Evolutionary conservation across 176 grass and related monocot species (phyloP).

Genomic region (Rhipidocladum racemiflorum): DNA sequence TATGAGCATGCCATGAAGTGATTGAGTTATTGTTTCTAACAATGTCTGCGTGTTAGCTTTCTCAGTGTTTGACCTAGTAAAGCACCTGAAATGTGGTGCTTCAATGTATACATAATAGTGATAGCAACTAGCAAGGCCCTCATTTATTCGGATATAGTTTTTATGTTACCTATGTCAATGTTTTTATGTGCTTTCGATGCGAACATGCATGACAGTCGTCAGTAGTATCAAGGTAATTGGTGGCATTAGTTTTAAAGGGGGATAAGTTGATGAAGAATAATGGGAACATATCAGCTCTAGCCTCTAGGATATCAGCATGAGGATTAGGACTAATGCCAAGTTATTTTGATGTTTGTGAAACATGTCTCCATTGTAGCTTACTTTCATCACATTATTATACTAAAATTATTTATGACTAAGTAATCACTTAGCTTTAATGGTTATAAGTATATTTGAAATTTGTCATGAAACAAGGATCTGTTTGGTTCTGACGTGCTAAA

Average conservation of each 20-base stretch:
- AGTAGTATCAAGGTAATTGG: neutral
- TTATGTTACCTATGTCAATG: neutral
- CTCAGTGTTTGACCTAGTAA: neutral
- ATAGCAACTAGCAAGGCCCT: neutral
- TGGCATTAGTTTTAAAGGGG: neutral
- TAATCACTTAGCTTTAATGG: conserved; percentile 2
- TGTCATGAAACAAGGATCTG: neutral
- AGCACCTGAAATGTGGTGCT: neutral
- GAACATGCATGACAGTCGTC: neutral
- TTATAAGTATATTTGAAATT: neutral
- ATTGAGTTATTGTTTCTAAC: neutral
- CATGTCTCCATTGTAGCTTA: neutral
- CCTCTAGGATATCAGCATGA: neutral
- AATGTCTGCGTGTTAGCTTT: neutral
- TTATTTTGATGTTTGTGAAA: conserved; percentile 13
- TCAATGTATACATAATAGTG: neutral
- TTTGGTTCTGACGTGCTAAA: neutral
- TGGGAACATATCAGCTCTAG: neutral
- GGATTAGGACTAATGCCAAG: neutral
- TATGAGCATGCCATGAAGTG: neutral
- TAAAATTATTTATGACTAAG: neutral
- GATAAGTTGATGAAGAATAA: neutral
- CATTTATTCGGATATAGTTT: conserved; percentile 1
- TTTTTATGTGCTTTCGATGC: neutral
- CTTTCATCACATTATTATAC: neutral